Evolutionary conservation across 495 filamentous ascomycete genomes (phyloP), one percentile per base, ranked within the genome.

Genomic region (Pseudevernia furfuracea): DNA sequence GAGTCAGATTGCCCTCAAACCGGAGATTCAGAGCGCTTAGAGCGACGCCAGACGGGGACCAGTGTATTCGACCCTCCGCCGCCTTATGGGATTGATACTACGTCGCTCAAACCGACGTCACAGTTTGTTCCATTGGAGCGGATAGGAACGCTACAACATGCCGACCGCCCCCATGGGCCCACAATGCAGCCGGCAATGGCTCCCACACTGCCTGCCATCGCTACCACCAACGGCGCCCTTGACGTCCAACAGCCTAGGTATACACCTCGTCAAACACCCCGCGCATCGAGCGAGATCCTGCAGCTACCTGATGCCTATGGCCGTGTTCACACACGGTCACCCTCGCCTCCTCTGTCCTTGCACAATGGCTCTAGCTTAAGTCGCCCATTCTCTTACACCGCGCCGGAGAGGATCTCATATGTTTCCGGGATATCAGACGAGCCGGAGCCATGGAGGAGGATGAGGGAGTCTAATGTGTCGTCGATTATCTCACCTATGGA

Each of bases 61-160:
- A 59, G 63, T 62, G 52, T 65, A 38, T 62, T 49, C 28, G 49
- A 60, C 17, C 53, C 55, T 11, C 63, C 62, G 25, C 58, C 60
- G 48, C 55, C 46, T 23, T 56, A 67, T 57, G 21, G 32, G 43
- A 49, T 39, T 25, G 66, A 58, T 14, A 49, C 58, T 60, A 41
- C 38, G 58, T 59, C 23, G 44, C 37, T 37, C 43, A 55, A 66
- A 61, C 43, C 60, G 43, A 60, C 43, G 37, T 52, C 58, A 49
- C 59, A 56, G 17, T 68, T 64, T 48, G 61, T 53, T 34, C 66
- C 61, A 9, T 49, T 61, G 34, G 55, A 61, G 23, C 62, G 39
- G 21, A 70, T 68, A 65, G 68, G 59, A 25, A 62, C 53, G 34
- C 58, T 48, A 5, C 59, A 60, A 21, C 23, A 9, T 32, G 34